phyloP scores from a whole-genome alignment of 768 basidiomycete genomes.

The Pluteus cervinus region DNA sequence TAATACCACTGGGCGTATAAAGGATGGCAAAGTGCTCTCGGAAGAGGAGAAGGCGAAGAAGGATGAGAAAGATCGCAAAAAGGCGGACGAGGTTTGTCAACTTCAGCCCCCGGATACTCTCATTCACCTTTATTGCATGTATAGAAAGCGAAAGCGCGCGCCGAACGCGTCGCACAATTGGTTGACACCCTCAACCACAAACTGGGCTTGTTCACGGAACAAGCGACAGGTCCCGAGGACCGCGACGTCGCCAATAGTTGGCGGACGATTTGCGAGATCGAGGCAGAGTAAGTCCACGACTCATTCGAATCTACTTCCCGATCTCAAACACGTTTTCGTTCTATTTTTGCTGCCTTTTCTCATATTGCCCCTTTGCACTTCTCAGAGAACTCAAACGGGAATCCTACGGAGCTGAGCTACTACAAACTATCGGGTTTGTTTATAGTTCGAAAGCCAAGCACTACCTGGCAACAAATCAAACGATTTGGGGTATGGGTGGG shows the following conservation, averaged over 20 bases:
- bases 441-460: constrained; percentile 82
- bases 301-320: no score
- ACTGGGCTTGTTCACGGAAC: constrained; percentile 83
- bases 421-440: constrained; percentile 83
- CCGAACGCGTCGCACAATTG: constrained; percentile 69
- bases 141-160: constrained; percentile 77
- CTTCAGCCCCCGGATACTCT: constrained; percentile 2
- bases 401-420: constrained; percentile 80
- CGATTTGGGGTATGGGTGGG: constrained; percentile 79
- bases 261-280: constrained; percentile 71
- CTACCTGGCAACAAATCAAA: constrained; percentile 66
- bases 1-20: constrained; percentile 36
- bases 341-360: not conserved
- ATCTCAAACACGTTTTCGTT: no score
- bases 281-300: constrained; percentile 70
- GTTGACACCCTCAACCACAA: constrained; percentile 77
- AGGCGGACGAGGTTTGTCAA: constrained; percentile 56
- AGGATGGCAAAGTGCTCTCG: constrained; percentile 45
- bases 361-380: constrained; percentile 6
- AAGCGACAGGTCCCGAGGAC: constrained; percentile 65
- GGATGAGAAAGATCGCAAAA: constrained; percentile 68
- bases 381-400: constrained; percentile 75
- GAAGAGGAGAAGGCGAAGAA: constrained; percentile 70
- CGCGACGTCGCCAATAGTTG: constrained; percentile 66
- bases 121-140: constrained; percentile 8